Percentiles rank a stretch among this genome's conserved stretches.
Conservation (phyloP, 352 stramenopile genomes). For the Globisporangium rhizosaccharum region DNA sequence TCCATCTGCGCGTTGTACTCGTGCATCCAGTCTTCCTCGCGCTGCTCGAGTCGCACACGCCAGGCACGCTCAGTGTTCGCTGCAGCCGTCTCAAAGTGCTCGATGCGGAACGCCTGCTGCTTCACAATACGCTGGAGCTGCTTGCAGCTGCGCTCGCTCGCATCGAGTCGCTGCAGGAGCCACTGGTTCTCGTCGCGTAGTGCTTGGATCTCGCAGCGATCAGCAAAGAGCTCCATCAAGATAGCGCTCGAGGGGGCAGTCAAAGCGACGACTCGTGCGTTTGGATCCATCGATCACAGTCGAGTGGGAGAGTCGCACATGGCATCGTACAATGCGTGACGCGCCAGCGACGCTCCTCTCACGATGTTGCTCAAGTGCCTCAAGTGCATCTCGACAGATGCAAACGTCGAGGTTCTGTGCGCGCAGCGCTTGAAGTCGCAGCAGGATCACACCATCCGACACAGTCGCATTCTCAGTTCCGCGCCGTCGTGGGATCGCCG, state of each 20-base stretch:
- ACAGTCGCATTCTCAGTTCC: too few species aligned
- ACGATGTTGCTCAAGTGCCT: too few species aligned
- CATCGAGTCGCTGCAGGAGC: slow-evolving; percentile 28
- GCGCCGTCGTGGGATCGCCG: too few species aligned
- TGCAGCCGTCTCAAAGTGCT: slow-evolving; percentile 15
- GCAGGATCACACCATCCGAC: too few species aligned
- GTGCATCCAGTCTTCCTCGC: slow-evolving; percentile 30
- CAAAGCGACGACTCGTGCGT: neutral
- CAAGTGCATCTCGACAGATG: too few species aligned
- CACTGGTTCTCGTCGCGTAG: slow-evolving; percentile 36
- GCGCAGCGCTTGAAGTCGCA: too few species aligned
- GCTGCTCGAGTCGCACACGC: slow-evolving; percentile 3
- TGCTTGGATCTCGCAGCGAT: slow-evolving; percentile 6
- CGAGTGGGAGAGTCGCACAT: too few species aligned
- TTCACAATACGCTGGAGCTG: slow-evolving; percentile 13
- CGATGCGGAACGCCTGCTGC: slow-evolving; percentile 13
- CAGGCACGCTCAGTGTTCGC: slow-evolving; percentile 6
- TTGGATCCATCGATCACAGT: neutral
- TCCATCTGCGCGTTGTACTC: slow-evolving; percentile 42
- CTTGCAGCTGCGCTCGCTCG: slow-evolving; percentile 12
- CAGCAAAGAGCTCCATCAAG: slow-evolving; percentile 10
- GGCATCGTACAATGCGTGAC: too few species aligned
- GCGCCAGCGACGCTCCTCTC: too few species aligned
- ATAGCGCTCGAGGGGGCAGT: neutral
- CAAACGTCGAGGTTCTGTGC: too few species aligned